phyloP scores from a whole-genome alignment of 202 grass and related monocot genomes.

The Bolboschoenoplectus hybrid region DNA sequence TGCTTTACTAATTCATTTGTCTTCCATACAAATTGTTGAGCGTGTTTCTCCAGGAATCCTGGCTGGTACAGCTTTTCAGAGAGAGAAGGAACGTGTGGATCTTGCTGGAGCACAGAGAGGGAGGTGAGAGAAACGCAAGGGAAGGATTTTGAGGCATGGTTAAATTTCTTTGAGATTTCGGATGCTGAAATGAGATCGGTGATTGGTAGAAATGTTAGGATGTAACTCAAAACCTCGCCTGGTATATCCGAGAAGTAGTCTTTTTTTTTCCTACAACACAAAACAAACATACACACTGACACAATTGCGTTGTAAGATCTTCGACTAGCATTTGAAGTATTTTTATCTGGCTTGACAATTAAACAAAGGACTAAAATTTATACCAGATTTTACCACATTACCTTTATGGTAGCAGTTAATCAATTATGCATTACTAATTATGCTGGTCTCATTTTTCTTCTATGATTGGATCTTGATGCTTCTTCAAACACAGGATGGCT shows the following conservation, averaged over 20 bases:
- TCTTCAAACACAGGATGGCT: background rate
- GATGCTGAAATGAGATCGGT: background rate
- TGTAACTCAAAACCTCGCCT: background rate
- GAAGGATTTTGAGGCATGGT: background rate
- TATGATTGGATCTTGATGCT: background rate
- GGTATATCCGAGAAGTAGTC: conserved; percentile 4
- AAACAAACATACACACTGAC: background rate
- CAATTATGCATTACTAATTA: background rate
- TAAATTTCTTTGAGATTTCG: background rate
- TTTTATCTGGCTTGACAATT: background rate
- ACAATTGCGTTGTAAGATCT: background rate
- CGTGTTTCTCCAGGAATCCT: background rate
- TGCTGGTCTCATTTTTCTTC: background rate
- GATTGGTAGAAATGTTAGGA: background rate
- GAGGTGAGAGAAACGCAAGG: background rate
- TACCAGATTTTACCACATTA: background rate
- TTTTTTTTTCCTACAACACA: background rate
- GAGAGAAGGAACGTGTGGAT: background rate
- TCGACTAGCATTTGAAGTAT: background rate
- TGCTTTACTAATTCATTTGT: background rate
- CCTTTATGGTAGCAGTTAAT: background rate
- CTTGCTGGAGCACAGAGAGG: background rate
- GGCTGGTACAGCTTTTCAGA: background rate
- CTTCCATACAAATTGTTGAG: background rate
- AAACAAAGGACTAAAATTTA: background rate